Conservation (phyloP, 345 rosid genomes). For the Psidium friedrichsthalianum region DNA sequence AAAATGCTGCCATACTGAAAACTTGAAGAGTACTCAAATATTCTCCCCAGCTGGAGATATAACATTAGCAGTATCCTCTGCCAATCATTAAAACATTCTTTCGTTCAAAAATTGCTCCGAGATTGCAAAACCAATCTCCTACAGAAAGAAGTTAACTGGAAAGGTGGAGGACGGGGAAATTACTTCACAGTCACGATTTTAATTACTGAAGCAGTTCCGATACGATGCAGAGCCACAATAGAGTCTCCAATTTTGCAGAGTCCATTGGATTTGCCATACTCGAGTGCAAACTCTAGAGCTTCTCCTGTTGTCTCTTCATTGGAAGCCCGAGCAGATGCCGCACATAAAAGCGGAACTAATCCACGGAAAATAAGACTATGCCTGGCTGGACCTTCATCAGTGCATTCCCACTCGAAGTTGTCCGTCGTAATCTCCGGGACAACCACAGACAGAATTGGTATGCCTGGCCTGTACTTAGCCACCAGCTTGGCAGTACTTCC, state of each 20-base stretch:
- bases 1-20: not conserved
- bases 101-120: not conserved
- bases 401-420: conserved; percentile 89
- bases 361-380: conserved; percentile 90
- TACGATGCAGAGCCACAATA: conserved; percentile 80
- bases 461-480: conserved; percentile 92
- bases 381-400: conserved; percentile 82
- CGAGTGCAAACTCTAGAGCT: conserved; percentile 71
- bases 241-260: conserved; percentile 79
- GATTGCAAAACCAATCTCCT: not conserved
- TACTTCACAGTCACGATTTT: conserved; percentile 77
- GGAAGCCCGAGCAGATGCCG: conserved; percentile 87
- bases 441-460: conserved; percentile 77
- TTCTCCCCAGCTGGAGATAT: not conserved
- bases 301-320: conserved; percentile 86
- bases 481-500: conserved; percentile 93
- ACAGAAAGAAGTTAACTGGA: not conserved
- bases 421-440: conserved; percentile 88
- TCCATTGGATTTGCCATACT: conserved; percentile 54
- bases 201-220: conserved; percentile 86
- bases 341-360: conserved; percentile 70
- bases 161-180: not conserved
- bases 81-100: not conserved
- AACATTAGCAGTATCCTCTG: not conserved
- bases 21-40: not conserved